Evolutionary conservation across 371 early-diverging fungal species (phyloP), one percentile per base, ranked within the genome.

Genomic region (Circinella minor): DNA sequence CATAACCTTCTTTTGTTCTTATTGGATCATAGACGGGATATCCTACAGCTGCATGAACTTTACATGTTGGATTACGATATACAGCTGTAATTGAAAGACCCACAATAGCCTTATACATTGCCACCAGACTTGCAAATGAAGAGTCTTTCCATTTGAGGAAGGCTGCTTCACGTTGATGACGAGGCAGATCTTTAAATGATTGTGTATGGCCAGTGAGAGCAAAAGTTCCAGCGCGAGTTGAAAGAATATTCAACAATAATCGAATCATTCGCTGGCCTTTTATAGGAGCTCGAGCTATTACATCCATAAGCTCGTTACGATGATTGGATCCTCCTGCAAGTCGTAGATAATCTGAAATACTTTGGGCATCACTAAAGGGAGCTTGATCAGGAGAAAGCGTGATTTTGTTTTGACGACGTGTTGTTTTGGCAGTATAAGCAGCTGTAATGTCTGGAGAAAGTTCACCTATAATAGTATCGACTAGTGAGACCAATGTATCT

Each of bases 101-200:
- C 7, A 13, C 4, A 37, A 66, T 20, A n/a, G 20, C 55, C 37
- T 77, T 79, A 55, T 73, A 77, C 1, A 81, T 27, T 5, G 57
- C 18, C 4, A 57, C 57, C 5, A 57, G n/a, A n/a, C 27, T 7
- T 17, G 57, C 36, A 57, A 57, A 57, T 34, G 57, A 57, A 34
- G 57, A 57, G 4, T 57, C 57, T 34, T 57, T 57, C 57, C 57
- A 57, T 57, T 57, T 57, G 34, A 57, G 57, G 57, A 57, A 57
- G 27, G n/a, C 36, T 27, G 57, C 57, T 57, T 57, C 57, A 4
- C 57, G 57, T n/a, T 57, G n/a, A 18, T 34, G 20, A 27, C 36
- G 57, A 18, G 57, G 6, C 34, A 57, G 14, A 4, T 7, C 7
- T n/a, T 57, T 57, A 4, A 57, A 57, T 10, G 57, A 27, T 34